Evolutionary conservation across 2,329 filamentous ascomycete genomes (phyloP).

Genomic region (Pseudocercospora musae): DNA sequence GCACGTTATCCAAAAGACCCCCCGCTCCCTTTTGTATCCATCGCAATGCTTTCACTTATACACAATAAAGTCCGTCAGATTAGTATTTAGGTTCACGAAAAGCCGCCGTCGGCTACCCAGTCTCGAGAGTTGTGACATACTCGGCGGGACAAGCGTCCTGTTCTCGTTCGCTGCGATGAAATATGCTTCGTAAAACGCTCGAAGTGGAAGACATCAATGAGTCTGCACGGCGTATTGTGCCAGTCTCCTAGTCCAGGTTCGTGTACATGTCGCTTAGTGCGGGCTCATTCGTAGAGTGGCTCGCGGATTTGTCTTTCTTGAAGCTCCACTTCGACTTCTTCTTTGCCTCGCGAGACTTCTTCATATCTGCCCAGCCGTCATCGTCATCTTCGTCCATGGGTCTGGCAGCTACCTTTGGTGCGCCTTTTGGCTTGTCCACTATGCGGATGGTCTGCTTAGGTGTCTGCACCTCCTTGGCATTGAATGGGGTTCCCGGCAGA

Average conservation of each 20-base stretch:
- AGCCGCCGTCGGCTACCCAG: background rate
- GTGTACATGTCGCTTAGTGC: slow-evolving; percentile 31
- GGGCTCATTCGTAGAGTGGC: slow-evolving; percentile 17
- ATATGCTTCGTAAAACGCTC: background rate
- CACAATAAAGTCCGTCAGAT: slow-evolving; percentile 7
- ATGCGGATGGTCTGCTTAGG: slow-evolving; percentile 35
- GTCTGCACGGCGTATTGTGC: background rate
- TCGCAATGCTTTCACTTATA: slow-evolving; percentile 18
- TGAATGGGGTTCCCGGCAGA: slow-evolving; percentile 21
- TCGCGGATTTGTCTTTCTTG: slow-evolving; percentile 26
- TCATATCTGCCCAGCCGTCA: slow-evolving; percentile 35
- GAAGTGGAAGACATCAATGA: background rate
- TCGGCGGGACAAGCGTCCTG: background rate
- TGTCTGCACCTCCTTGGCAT: slow-evolving; percentile 17
- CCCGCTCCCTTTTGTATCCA: slow-evolving; percentile 12
- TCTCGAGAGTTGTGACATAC: background rate
- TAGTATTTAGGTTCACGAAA: background rate
- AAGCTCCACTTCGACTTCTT: slow-evolving; percentile 31
- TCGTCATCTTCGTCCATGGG: slow-evolving; percentile 34
- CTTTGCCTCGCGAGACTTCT: slow-evolving; percentile 36
- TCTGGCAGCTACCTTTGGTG: slow-evolving; percentile 23
- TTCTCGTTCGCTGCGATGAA: background rate
- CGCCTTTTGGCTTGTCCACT: slow-evolving; percentile 38
- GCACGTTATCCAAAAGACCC: background rate
- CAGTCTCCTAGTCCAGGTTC: slow-evolving; percentile 25